Base-by-base conservation (phyloP, 768 basidiomycete genomes). In the Hypholoma fasciculare region DNA sequence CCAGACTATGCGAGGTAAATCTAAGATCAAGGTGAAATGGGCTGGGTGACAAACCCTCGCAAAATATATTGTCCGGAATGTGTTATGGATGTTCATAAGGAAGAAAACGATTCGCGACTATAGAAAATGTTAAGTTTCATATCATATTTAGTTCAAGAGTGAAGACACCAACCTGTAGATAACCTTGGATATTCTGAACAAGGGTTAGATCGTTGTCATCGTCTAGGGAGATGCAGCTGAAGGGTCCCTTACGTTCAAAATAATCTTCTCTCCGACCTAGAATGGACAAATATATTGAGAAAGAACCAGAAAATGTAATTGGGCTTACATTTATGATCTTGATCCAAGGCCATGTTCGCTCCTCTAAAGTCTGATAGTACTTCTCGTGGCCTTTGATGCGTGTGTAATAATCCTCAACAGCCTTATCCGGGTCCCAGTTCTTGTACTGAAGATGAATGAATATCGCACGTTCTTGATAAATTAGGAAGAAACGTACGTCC, bases 71-170 rank as follows among this genome's bases (percentile, higher is more conserved):
- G 89, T 94, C 19, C 96, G 82, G 69, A 88, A 91, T 61, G 83
- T 82, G 67, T 95, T 98, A 74, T 99, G 96, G 49, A 99, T 98
- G 71, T 99, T 99, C 97, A 98, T 98, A 46, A 99, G 79, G 81
- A 97, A 98, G 81, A 98, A 99, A 23, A 98, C 92, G 58, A 98
- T 95, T 59, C 96, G 79, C 2, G 94, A 94, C 88, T 98, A 73
- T 14, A 39, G 1, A 53, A 14, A 30, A 34, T 30, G 43, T 9
- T 34, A 5, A 34, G 6, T 40, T 47, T 39, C 14, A 54, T 13
- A 2, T 19, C 48, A 34, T n/a, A 9, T 20, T 17, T 47, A 1
- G 6, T 3, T 5, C 34, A 27, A 12, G 17, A 40, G 40, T 40
- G 11, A 17, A 34, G 14, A 30, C n/a, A 61, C 76, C 37, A 58